Base-by-base conservation (phyloP, 202 grass and related monocot species). In the Musa balbisiana region DNA sequence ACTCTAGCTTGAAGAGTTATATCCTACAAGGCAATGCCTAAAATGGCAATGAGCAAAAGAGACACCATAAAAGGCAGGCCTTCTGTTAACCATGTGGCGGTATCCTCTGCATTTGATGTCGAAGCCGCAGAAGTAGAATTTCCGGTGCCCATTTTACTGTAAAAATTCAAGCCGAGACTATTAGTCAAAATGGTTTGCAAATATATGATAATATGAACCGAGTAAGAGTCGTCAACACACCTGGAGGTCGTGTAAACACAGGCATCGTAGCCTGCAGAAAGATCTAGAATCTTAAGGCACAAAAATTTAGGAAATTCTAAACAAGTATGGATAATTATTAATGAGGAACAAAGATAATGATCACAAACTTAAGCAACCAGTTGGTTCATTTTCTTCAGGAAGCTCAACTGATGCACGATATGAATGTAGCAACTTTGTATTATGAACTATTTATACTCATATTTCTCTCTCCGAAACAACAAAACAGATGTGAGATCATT, bases 181-280 rank as follows among this genome's bases (percentile, higher is more conserved):
- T 70, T 60, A 76, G 29, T 23, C 4, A 67, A 72, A 70, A 76
- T 62, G 8, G 54, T 77, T 62, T n/a, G 12, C 62, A 50, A 20
- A 15, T 21, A 43, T 51, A 12, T 49, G 14, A 62, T 58, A 13
- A 78, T 16, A 76, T 23, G 3, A 76, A 71, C 64, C 9, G 3
- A 67, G 71, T 15, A 2, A 5, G 71, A 19, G 52, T 77, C 73
- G 19, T 52, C 67, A 53, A 25, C 80, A 8, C 92, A 98, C 95
- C 91, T 87, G 5, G 89, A 78, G 58, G 87, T 87, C 64, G 82
- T 51, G 83, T 94, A 98, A 52, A 90, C 33, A 52, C 95, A 98
- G 16, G 83, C 76, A 80, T 98, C 95, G 54, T 98, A 98, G 80
- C 95, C 95, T 98, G 91, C 66, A 85, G 77, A n/a, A 10, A 79